Base-by-base conservation (phyloP, 176 grass and related monocot genomes). In the Aegilops speltoides region DNA sequence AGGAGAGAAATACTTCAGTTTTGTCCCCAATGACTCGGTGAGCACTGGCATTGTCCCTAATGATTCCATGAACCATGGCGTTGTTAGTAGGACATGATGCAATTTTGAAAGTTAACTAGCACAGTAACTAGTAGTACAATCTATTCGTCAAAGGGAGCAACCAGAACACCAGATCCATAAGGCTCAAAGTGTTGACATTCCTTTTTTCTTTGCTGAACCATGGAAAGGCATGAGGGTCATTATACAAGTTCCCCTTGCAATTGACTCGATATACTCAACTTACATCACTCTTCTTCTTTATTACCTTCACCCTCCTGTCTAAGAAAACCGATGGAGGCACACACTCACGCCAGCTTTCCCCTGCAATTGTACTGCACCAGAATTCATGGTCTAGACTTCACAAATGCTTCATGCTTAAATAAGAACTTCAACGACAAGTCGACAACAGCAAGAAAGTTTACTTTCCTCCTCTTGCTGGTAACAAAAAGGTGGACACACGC, bases 201-300 rank as follows among this genome's bases (percentile, higher is more conserved):
- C 8, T 25, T 20, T 25, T 8, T 11, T 72, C 19, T 8, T 48
- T 10, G 41, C 31, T 56, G 52, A 41, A 76, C 33, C 57, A 64
- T 34, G 11, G 12, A 34, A 26, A 77, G 20, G 64, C 40, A 34
- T 64, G 23, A 78, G 15, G 8, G 29, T 68, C 64, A 31, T 29
- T 14, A 56, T 37, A 14, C 15, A 28, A 15, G 24, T 25, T 15
- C 13, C 22, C 36, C 2, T 46, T 54, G 23, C 20, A 19, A 29
- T 68, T 63, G 78, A 41, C n/a, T 79, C 70, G 28, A 57, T 16
- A 48, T 3, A 17, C 78, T 77, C 61, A 72, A 65, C 75, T 50
- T 23, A 74, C 82, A 74, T 83, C 63, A 87, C 63, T 64, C 84
- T 52, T 16, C 86, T 46, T 83, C 83, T 89, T 91, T 87, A 82